These are phyloP conservation scores for Laburnicola sp. DNA, from an alignment of 2,329 filamentous ascomycete genomes.

Conservation along the genomic window DNA sequence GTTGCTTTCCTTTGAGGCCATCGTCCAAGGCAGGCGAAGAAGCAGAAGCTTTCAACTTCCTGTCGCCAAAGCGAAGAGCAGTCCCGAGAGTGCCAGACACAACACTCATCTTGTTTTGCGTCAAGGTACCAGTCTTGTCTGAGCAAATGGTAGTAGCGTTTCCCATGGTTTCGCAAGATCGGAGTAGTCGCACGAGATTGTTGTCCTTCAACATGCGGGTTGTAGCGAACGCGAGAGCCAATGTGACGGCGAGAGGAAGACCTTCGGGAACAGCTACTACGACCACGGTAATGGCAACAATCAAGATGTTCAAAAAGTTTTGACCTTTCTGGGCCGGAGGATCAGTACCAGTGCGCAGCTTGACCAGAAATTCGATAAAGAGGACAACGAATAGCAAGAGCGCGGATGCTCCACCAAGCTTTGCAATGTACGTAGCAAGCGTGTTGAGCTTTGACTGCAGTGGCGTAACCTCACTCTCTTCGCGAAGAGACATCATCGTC, in stretches of 20 bases:
- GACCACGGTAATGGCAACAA: constrained; percentile 67
- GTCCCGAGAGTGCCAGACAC: constrained; percentile 71
- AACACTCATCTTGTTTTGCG: constrained; percentile 59
- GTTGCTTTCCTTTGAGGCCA: constrained; percentile 37
- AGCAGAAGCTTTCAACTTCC: constrained; percentile 34
- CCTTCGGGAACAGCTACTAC: constrained; percentile 72
- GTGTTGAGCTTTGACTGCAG: constrained; percentile 77
- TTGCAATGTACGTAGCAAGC: constrained; percentile 79
- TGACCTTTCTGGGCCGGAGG: constrained; percentile 76
- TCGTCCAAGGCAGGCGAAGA: constrained; percentile 26
- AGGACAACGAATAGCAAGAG: constrained; percentile 81
- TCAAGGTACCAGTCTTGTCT: constrained; percentile 55
- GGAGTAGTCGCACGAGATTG: constrained; percentile 68
- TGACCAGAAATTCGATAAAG: constrained; percentile 80
- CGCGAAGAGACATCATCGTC: constrained; percentile 75
- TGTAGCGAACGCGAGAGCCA: constrained; percentile 69
- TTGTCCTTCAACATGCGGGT: constrained; percentile 70
- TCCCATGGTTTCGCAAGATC: constrained; percentile 72
- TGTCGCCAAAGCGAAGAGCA: constrained; percentile 58
- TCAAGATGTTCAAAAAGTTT: constrained; percentile 65
- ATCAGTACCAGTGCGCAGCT: constrained; percentile 58
- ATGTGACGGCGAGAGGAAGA: constrained; percentile 67
- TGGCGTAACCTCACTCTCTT: constrained; percentile 76
- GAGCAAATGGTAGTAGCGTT: constrained; percentile 77
- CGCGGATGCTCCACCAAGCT: constrained; percentile 74